Conservation (phyloP, 1,284 basidiomycete genomes). For the Grifola frondosa region DNA sequence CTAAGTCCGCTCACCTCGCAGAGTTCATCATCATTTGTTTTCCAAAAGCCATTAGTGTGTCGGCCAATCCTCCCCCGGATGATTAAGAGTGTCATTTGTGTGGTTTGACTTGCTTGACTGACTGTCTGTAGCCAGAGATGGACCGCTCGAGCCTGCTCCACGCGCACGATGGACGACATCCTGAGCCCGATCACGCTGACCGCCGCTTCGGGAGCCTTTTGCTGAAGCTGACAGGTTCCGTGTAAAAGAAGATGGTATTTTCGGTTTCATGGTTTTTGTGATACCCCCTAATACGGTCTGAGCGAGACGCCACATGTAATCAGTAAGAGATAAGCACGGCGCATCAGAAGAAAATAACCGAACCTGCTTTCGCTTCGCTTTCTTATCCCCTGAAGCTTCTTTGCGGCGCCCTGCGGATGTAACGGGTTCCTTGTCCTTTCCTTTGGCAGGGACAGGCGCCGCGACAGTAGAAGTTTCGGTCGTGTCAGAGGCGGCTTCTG, state of each 20-base stretch:
- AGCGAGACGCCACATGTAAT: not conserved
- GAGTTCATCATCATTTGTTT: slow-evolving; percentile 15
- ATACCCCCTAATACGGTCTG: slow-evolving; percentile 14
- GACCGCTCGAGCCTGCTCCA: not conserved
- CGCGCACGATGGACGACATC: not conserved
- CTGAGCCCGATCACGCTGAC: slow-evolving; percentile 10
- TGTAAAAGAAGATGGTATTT: slow-evolving; percentile 14
- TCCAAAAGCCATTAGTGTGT: slow-evolving; percentile 25
- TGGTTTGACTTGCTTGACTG: slow-evolving; percentile 3
- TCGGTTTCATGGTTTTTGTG: slow-evolving; percentile 21
- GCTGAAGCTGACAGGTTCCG: slow-evolving; percentile 12
- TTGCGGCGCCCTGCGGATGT: slow-evolving; percentile 5
- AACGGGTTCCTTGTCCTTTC: slow-evolving; percentile 12
- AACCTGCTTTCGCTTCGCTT: slow-evolving; percentile 17
- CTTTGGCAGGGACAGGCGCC: slow-evolving; percentile 6
- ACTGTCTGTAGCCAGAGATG: not conserved
- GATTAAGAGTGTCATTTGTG: slow-evolving; percentile 9
- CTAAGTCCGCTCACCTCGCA: slow-evolving; percentile 13
- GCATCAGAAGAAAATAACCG: slow-evolving; percentile 1
- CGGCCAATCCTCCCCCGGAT: slow-evolving; percentile 19
- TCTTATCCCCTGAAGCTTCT: slow-evolving; percentile 14
- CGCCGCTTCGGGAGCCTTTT: slow-evolving; percentile 11
- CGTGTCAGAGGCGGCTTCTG: not conserved
- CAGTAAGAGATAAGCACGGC: no score
- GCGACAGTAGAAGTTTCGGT: slow-evolving; percentile 2